phyloP scores from a whole-genome alignment of 129 eudicot species.

The Flaveria bidentis region DNA sequence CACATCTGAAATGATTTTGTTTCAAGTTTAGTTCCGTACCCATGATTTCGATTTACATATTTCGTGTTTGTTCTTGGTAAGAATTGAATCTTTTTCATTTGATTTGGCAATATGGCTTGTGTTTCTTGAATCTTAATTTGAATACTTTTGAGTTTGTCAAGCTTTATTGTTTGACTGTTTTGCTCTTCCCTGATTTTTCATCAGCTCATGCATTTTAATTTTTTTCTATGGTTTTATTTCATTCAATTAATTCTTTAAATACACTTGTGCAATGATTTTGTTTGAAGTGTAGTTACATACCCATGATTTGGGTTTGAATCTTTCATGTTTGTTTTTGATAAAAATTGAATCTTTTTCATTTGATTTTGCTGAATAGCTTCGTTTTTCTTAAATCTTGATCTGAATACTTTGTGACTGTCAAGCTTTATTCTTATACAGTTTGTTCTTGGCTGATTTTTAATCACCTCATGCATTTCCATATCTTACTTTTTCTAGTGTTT shows the following conservation, averaged over 20 bases:
- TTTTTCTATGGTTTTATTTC: not conserved
- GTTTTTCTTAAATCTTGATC: conserved; percentile 33
- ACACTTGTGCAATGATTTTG: conserved; percentile 3
- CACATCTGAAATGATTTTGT: conserved; percentile 1
- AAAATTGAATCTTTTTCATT: conserved; percentile 16
- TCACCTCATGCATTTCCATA: not conserved
- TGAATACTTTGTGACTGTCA: not conserved
- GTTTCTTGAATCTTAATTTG: conserved; percentile 1
- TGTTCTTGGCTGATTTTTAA: not conserved
- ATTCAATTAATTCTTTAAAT: not conserved
- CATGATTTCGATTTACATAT: not conserved
- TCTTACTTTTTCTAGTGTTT: not conserved
- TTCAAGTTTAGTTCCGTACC: conserved; percentile 7
- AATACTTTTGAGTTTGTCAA: not conserved
- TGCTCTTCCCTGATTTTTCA: not conserved
- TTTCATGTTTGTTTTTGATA: not conserved
- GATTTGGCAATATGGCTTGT: not conserved
- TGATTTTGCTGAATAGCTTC: not conserved
- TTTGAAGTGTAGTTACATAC: conserved; percentile 8
- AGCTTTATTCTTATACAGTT: too few relatives aligned
- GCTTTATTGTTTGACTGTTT: conserved; percentile 15
- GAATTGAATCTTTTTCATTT: conserved; percentile 8
- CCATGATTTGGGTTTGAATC: conserved; percentile 9
- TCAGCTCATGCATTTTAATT: not conserved
- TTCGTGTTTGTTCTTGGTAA: not conserved